phyloP scores from a whole-genome alignment of 257 asterid species.

The Leptodermis oblonga region DNA sequence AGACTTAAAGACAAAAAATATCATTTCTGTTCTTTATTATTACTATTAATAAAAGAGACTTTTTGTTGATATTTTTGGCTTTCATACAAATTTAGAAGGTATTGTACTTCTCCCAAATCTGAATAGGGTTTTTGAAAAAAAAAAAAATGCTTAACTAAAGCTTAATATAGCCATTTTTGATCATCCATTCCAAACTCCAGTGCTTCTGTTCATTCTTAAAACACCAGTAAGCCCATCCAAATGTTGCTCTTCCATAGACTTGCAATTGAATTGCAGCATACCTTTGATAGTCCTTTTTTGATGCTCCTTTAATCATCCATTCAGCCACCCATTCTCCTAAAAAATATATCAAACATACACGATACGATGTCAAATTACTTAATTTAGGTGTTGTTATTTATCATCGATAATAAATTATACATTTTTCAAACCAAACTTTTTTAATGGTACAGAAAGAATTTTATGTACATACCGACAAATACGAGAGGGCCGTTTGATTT shows the following conservation, averaged over 20 bases:
- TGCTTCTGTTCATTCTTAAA: slow-evolving; percentile 39
- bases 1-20: too few species aligned
- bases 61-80: too few species aligned
- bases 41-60: too few species aligned
- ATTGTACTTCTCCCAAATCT: too few species aligned
- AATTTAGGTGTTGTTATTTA: too few species aligned
- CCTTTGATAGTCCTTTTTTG: slow-evolving; percentile 45
- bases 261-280: slow-evolving; percentile 50
- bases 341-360: slow-evolving; percentile 2
- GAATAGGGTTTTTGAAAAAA: too few species aligned
- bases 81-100: too few species aligned
- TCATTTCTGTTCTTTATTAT: too few species aligned
- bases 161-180: slow-evolving; percentile 52
- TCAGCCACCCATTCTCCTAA: slow-evolving; percentile 75
- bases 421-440: too few species aligned
- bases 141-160: neutral
- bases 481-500: slow-evolving; percentile 54
- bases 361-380: too few species aligned
- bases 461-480: slow-evolving; percentile 43
- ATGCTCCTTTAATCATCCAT: slow-evolving; percentile 58
- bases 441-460: too few species aligned
- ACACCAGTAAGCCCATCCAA: slow-evolving; percentile 88
- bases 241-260: slow-evolving; percentile 48
- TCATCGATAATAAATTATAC: too few species aligned
- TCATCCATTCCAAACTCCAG: slow-evolving; percentile 75